Evolutionary conservation across 345 rosid species (phyloP).

Genomic region (Aquilaria malaccensis): DNA sequence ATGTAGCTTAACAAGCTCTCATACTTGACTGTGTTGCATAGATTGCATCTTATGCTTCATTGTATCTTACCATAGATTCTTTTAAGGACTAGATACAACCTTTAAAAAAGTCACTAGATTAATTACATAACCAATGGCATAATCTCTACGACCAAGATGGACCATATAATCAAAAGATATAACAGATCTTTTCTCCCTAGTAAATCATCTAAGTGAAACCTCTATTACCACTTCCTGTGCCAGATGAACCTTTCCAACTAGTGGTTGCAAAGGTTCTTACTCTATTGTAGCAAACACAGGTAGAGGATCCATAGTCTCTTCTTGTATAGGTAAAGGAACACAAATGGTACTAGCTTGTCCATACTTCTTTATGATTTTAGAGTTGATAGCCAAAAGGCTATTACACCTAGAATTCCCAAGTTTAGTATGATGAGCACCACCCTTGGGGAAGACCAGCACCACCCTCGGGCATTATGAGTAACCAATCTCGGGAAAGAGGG

Average conservation of each 20-base stretch:
- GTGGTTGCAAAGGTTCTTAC: background rate
- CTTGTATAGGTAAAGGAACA: background rate
- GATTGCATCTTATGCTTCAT: too few relatives aligned
- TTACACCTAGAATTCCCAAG: too few relatives aligned
- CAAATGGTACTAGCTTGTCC: too few relatives aligned
- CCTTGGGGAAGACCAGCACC: too few relatives aligned
- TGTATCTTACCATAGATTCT: too few relatives aligned
- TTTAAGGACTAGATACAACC: background rate
- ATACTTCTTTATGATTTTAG: too few relatives aligned
- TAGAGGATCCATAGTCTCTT: background rate
- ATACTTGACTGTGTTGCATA: background rate
- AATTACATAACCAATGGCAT: background rate
- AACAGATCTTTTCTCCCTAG: too few relatives aligned
- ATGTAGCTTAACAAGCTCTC: background rate
- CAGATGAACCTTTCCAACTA: background rate
- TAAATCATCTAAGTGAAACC: background rate
- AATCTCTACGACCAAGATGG: background rate
- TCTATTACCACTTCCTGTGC: background rate
- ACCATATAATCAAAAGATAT: background rate
- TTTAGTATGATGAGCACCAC: too few relatives aligned
- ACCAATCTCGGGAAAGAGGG: too few relatives aligned
- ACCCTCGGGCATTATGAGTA: too few relatives aligned
- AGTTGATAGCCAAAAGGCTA: too few relatives aligned
- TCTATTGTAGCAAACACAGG: too few relatives aligned
- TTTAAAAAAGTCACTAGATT: background rate